Base-by-base conservation (phyloP, 371 early-diverging fungal species). In the Dinochytrium kinnereticum region DNA sequence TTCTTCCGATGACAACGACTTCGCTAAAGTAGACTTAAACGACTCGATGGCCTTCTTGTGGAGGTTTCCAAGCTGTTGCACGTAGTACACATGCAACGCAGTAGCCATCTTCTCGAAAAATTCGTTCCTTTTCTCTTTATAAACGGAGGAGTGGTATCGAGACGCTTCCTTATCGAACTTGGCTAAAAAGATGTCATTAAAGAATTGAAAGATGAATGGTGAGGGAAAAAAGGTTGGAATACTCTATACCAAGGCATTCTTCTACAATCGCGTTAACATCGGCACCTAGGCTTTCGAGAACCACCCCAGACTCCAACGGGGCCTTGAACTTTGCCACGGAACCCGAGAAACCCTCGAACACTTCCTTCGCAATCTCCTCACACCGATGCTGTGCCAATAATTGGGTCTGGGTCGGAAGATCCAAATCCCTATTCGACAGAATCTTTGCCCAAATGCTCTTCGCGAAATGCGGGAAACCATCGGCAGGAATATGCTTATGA, bases 381-480 rank as follows among this genome's bases (percentile, higher is more conserved):
- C 99, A 98, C 65, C 99, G 92, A 81, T 93, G 98, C 85, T 98
- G 98, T 33, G 98, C 98, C 70, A 99, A 85, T 55, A 99, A 83
- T 78, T 98, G 95, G 84, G 96, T 97, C 80, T 99, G 98, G 1
- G 98, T 97, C 1, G 99, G 99, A 55, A 99, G 82, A 85, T 99
- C 98, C 72, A 99, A 84, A 75, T 98, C 98, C 72, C 93, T 93
- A 86, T 96, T 97, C 75, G 92, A 88, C 71, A 93, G 83, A 57
- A 98, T 94, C 85, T 94, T 95, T 31, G 75, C 80, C 99, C 99
- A 99, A 67, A 99, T 94, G 55, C 91, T 85, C 64, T 92, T 88
- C 5, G 95, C 95, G 82, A 95, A 99, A 24, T 89, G 83, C 36
- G 93, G 90, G 78, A 98, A 93, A 24, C 98, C 98, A 68, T 99